Evolutionary conservation across 1,139 yeast species (phyloP), one percentile per base, ranked within the genome.

Genomic region (Suhomyces panamericanus): DNA sequence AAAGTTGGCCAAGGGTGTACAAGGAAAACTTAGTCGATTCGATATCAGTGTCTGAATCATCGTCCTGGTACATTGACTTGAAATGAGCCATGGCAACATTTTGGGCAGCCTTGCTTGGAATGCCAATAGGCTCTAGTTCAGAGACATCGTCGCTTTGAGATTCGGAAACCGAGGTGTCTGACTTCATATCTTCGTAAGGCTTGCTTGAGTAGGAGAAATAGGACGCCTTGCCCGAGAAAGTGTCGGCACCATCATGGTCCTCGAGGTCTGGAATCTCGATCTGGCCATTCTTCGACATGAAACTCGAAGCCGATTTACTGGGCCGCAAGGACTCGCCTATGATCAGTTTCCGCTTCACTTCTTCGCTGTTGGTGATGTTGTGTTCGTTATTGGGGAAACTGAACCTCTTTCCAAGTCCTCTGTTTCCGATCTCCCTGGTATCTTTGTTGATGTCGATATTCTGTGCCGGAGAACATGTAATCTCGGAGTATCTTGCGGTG

Each of bases 201-300:
- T 66, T 60, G 2, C 70, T 70, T 49, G 59, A 60, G 38, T 60
- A 58, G 0, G 66, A 54, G 30, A 58, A 50, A 8, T 51, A 48
- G 2, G 68, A 52, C 39, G 41, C 58, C 31, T 48, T 51, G 10
- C 59, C 56, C 2, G 67, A 56, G 43, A 55, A 64, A 7, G 62
- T 55, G 14, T 55, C 49, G n/a, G n/a, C 32, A 8, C 22, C 5
- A 6, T 38, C 40, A 7, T 59, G 58, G 43, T 63, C 66, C 41
- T 62, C 56, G 32, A 70, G 60, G 40, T 72, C 73, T 0, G 79
- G 78, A 20, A 74, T 74, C 47, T 72, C 76, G 29, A 74, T 74
- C 46, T 72, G 76, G 2, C 78, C 78, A 30, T 59, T 44, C 4
- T 53, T 50, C 1, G 70, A 60, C 30, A 59, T 51, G 45, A 57